Evolutionary conservation across 2,329 filamentous ascomycete species (phyloP), one percentile per base, ranked within the genome.

Genomic region (Aspergillus amoenus): DNA sequence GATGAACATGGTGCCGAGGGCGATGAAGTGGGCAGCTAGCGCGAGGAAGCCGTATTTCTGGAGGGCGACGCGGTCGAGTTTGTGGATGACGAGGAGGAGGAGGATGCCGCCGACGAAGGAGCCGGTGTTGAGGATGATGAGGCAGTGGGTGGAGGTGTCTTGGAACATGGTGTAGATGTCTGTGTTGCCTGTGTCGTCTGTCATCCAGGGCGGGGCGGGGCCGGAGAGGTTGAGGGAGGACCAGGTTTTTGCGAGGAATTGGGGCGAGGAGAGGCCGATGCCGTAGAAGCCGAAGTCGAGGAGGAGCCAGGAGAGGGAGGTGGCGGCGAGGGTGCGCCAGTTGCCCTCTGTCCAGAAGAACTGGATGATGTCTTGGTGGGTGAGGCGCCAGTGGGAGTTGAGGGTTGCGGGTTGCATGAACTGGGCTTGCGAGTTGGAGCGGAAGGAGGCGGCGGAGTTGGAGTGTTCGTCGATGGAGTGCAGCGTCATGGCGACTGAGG

Each of bases 251-350:
- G 73, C 73, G 8, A 78, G 65, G 48, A 75, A 76, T 49, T 76
- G 74, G 2, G 75, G 75, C 27, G 68, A 75, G 0, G 74, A 76
- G 5, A 84, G 73, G 3, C 79, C 79, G 55, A 84, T 80, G 3
- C 82, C 82, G 58, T 84, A 84, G 61, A 84, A 84, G 13, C 80
- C 80, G n/a, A 84, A 76, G 55, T 85, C 83, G 11, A 85, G 73
- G 5, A 83, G 76, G 34, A 83, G 78, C 82, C 82, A 84, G 18
- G 78, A 77, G 24, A 79, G 68, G 1, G 80, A 75, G 2, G 81
- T 82, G n/a, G 73, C 73, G 12, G 71, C 68, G n/a, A 78, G 62
- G 12, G 71, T 73, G 37, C 70, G 70, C 76, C 75, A 77, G 60
- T 78, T 78, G 2, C 74, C 72, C 49, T 78, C 75, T 0, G 60